Evolutionary conservation across 805 yeast species (phyloP), one percentile per base, ranked within the genome.

Genomic region (Wickerhamomyces ciferrii): DNA sequence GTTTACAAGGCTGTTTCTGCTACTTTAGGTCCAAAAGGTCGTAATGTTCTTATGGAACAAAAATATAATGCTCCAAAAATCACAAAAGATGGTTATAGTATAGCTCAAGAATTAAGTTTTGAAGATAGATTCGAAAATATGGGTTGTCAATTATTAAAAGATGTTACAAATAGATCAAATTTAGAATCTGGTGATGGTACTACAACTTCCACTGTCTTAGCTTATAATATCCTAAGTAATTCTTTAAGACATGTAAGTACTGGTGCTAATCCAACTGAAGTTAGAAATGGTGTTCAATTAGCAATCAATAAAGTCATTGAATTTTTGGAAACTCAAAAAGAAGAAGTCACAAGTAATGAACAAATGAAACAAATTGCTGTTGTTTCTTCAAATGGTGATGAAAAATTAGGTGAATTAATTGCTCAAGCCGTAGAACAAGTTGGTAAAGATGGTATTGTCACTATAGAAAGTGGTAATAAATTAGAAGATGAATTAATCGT

Each of bases 171-270:
- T 59, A 92, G 87, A 79, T 91, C 99, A 61, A 94, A 94, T 70
- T 96, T 92, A 69, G 79, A 86, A 59, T 97, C 98, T 51, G 99
- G 99, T 72, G 99, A 92, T 63, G 99, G 99, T 70, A 92, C 99
- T 54, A 92, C 99, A 35, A 85, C 96, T 39, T 97, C 98, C 58
- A 94, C 98, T 42, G 96, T 92, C 45, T 76, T 92, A 58, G 98
- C 97, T 58, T 87, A 96, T 69, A 85, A 96, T 48, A 92, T 92
- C 58, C 88, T 92, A 75, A 84, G 96, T 50, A 97, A 94, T 71
- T 81, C 95, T 27, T 95, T 92, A 50, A 90, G 89, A 78, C 89
- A 89, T 63, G 99, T 94, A 39, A 97, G 98, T 51, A 97, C 98
- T 46, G 99, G 99, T 50, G 92, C 97, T 72, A 94, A 92, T 76